Evolutionary conservation across 306 rosid species (phyloP), one percentile per base, ranked within the genome.

Genomic region (Cicer chorassanicum): DNA sequence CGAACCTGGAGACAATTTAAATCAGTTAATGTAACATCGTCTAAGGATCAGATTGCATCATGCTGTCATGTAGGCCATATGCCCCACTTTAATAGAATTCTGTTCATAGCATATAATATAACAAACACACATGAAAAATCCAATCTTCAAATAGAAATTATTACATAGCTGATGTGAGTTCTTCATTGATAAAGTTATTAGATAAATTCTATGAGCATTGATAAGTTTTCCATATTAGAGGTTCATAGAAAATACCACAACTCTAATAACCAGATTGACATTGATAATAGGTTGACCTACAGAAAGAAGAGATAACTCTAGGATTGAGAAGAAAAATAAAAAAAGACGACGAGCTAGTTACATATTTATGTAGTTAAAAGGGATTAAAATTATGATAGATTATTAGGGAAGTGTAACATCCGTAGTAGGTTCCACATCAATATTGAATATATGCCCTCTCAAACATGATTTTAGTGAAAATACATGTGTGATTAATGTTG

Each of bases 1-100:
- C 97, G 96, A 69, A 94, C 97, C 98, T 94, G 87, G 48, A 83
- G 41, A 70, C 72, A 55, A 57, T 76, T 61, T 21, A 19, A 81
- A 65, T 61, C 12, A 75, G 73, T 69, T 43, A 66, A 60, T 59
- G 46, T 36, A 46, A 70, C 13, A 73, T 15, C 48, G 46, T 88
- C 66, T 75, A 16, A 38, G 62, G 62, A 64, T 63, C 16, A 48
- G 19, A 63, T 60, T 49, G 19, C 67, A 51, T 9, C 56, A 46
- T 14, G 56, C 67, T 72, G 56, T 6, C 75, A 29, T 53, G 60
- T 66, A 68, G 61, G 69, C 57, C 41, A 53, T 51, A 54, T 60
- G 45, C 61, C 36, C 18, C 65, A 60, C n/a, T 38, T 53, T 9
- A 54, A 44, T 55, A 70, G 63, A 14, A 76, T 19, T 49, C 29